These are phyloP conservation scores for Rhododendron kiyosumense DNA, from an alignment of 148 eudicot genomes.

Conservation along the genomic window DNA sequence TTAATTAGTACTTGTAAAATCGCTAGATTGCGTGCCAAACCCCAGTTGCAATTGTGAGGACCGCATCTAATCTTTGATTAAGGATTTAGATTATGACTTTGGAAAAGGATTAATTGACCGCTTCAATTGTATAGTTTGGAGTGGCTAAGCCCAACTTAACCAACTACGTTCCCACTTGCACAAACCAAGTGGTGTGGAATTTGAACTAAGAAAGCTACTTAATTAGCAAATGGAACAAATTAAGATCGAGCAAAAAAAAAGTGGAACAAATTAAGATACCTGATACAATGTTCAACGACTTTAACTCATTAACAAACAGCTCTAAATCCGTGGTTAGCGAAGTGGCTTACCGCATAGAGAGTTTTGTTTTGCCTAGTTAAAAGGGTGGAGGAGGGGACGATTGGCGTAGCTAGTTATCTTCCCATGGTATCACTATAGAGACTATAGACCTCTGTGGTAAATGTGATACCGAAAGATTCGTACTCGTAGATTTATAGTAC, in stretches of 20 bases:
- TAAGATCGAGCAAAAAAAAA: no score
- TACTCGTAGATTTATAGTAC: no score
- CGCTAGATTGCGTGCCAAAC: neutral
- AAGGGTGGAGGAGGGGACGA: neutral
- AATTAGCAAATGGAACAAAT: neutral
- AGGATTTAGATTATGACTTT: neutral
- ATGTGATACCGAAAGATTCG: no score
- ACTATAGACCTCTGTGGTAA: no score
- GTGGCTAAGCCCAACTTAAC: neutral
- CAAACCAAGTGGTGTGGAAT: neutral
- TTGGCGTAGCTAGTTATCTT: neutral
- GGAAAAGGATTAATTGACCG: neutral
- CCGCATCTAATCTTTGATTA: neutral
- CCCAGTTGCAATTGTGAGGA: neutral
- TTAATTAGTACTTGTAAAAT: neutral
- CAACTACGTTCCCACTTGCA: neutral
- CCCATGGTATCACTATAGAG: neutral
- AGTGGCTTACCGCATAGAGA: neutral
- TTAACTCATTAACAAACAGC: neutral
- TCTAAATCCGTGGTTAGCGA: neutral
- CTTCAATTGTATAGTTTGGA: neutral
- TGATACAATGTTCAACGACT: neutral
- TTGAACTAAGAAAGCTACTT: neutral
- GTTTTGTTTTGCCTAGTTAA: no score
- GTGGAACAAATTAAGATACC: neutral